phyloP scores from a whole-genome alignment of 2,329 filamentous ascomycete genomes.

The Blastomyces silverae region DNA sequence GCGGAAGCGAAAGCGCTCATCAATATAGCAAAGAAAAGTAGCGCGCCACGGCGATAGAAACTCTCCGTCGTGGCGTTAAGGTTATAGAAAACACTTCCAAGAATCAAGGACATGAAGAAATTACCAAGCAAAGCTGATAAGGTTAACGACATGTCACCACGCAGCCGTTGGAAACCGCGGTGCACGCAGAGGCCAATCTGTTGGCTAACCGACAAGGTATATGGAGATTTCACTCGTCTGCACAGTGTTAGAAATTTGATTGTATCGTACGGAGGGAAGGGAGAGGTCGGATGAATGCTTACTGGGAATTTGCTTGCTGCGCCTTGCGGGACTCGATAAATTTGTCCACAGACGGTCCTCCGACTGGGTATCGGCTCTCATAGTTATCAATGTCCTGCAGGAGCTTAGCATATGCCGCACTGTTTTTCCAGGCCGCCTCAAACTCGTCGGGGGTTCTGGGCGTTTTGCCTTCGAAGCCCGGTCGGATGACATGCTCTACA shows the following conservation, averaged over 20 bases:
- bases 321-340: slow-evolving; percentile 32
- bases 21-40: slow-evolving; percentile 80
- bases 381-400: slow-evolving; percentile 42
- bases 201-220: slow-evolving; percentile 67
- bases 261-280: not conserved
- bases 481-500: slow-evolving; percentile 6
- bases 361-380: slow-evolving; percentile 38
- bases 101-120: slow-evolving; percentile 66
- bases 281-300: slow-evolving; percentile 12
- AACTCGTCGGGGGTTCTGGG: slow-evolving; percentile 67
- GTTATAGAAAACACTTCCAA: slow-evolving; percentile 76
- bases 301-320: slow-evolving; percentile 39
- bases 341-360: slow-evolving; percentile 13
- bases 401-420: slow-evolving; percentile 42
- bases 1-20: slow-evolving; percentile 78
- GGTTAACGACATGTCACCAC: slow-evolving; percentile 67
- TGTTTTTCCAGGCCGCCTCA: slow-evolving; percentile 50
- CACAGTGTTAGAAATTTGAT: slow-evolving; percentile 10
- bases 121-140: slow-evolving; percentile 61
- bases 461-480: slow-evolving; percentile 32
- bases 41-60: slow-evolving; percentile 70
- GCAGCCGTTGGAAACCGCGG: slow-evolving; percentile 70
- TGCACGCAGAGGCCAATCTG: slow-evolving; percentile 73
- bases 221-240: slow-evolving; percentile 64
- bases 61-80: slow-evolving; percentile 56